A percentile compares a stretch with the other conserved stretches of the same genome.
phyloP scores from a whole-genome alignment of 805 yeast genomes.

The Osmozyma mogii region DNA sequence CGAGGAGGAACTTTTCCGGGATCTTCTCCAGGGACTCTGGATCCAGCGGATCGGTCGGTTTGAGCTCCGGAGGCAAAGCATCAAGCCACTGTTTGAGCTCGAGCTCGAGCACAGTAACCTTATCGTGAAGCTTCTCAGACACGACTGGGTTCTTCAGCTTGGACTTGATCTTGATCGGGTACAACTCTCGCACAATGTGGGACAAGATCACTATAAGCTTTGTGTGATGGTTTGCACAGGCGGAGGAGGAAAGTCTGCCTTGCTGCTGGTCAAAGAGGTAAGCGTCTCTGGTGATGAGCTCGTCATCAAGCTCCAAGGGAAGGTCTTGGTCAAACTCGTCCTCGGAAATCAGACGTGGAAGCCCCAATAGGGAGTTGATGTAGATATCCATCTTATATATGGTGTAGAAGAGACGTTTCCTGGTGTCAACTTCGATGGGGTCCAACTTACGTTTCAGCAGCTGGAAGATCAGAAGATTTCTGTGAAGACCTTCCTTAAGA shows the following conservation, averaged over 20 bases:
- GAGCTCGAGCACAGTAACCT: constrained; percentile 56
- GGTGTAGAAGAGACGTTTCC: constrained; percentile 84
- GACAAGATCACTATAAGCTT: constrained; percentile 61
- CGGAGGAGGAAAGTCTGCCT: constrained; percentile 57
- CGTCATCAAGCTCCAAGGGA: constrained; percentile 82
- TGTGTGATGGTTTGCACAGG: constrained; percentile 82
- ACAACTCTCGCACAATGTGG: constrained; percentile 62
- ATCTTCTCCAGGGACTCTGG: constrained; percentile 12
- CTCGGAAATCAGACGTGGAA: constrained; percentile 69
- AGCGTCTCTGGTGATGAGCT: constrained; percentile 64
- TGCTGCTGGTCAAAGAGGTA: constrained; percentile 41
- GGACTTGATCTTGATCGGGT: constrained; percentile 54
- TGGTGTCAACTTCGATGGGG: constrained; percentile 73
- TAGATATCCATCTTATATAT: constrained; percentile 87
- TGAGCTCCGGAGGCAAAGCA: constrained; percentile 59
- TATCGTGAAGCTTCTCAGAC: constrained; percentile 31
- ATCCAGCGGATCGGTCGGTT: constrained; percentile 57
- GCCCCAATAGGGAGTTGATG: constrained; percentile 77
- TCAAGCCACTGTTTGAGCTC: constrained; percentile 69
- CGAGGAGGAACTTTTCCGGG: constrained; percentile 56
- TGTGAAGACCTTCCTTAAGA: constrained; percentile 72
- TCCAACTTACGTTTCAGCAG: constrained; percentile 46
- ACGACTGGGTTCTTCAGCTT: constrained; percentile 9
- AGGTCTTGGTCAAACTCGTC: constrained; percentile 83
- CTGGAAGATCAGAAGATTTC: constrained; percentile 47